These are phyloP conservation scores for Apiospora pterosperma DNA, from an alignment of 2,329 filamentous ascomycete genomes.

Conservation along the genomic window DNA sequence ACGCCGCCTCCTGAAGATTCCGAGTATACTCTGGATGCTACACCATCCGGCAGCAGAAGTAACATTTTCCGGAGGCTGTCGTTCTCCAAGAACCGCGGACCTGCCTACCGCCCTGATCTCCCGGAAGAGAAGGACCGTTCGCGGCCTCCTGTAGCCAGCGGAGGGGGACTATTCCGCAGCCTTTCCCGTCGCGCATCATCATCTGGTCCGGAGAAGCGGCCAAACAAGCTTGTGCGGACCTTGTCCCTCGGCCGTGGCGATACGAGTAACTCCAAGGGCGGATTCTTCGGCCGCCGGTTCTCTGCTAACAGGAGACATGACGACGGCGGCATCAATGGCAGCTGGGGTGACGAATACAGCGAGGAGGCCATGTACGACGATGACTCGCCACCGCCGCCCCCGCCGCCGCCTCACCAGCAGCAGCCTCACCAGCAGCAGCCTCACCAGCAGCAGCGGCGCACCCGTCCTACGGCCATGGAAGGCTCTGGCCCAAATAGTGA, in stretches of 20 bases:
- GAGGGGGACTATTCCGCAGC: slow-evolving; percentile 43
- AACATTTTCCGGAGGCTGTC: slow-evolving; percentile 42
- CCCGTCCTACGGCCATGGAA: slow-evolving; percentile 5
- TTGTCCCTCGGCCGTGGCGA: slow-evolving; percentile 59
- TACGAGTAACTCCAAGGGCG: slow-evolving; percentile 36
- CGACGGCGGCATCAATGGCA: slow-evolving; percentile 54
- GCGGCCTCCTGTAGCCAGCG: slow-evolving; percentile 46
- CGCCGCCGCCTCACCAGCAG: slow-evolving; percentile 7
- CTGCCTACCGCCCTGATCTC: slow-evolving; percentile 33
- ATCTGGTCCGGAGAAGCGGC: slow-evolving; percentile 32
- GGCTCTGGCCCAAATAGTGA: slow-evolving; percentile 12
- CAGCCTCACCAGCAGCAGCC: background rate
- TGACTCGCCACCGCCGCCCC: slow-evolving; percentile 12
- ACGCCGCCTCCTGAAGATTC: slow-evolving; percentile 56
- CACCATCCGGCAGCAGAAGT: slow-evolving; percentile 30
- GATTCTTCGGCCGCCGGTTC: slow-evolving; percentile 39
- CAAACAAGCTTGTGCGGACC: slow-evolving; percentile 48
- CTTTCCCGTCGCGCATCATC: slow-evolving; percentile 38
- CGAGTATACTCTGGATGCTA: slow-evolving; percentile 34
- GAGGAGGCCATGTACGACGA: slow-evolving; percentile 24
- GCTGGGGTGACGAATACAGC: slow-evolving; percentile 42
- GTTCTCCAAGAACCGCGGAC: slow-evolving; percentile 38
- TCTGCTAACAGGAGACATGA: slow-evolving; percentile 33
- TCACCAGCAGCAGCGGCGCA: slow-evolving; percentile 4
- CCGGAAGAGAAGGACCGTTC: slow-evolving; percentile 37